These are phyloP conservation scores for Cytospora piceicola DNA, from an alignment of 2,329 filamentous ascomycete genomes.

Conservation along the genomic window DNA sequence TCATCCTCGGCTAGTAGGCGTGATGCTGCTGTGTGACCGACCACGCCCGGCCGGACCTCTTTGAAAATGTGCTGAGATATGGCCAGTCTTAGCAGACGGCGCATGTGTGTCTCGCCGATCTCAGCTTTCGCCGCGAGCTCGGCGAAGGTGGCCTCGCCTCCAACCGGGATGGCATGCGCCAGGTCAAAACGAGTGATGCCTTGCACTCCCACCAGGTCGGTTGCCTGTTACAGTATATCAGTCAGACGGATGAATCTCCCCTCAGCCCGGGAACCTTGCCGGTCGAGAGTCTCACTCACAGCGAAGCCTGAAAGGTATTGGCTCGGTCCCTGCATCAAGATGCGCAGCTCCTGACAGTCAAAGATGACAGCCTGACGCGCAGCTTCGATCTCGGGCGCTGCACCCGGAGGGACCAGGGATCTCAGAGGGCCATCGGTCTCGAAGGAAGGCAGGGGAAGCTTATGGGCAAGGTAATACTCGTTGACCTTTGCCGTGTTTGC, in stretches of 20 bases:
- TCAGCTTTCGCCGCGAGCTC: slow-evolving; percentile 12
- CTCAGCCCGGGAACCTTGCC: not conserved
- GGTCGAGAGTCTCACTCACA: slow-evolving; percentile 4
- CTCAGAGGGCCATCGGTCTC: not conserved
- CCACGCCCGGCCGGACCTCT: slow-evolving; percentile 11
- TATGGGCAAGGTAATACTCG: not conserved
- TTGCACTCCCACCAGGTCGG: slow-evolving; percentile 8
- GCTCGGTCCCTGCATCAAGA: slow-evolving; percentile 14
- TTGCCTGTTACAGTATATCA: not conserved
- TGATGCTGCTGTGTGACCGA: slow-evolving; percentile 20
- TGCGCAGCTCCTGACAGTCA: slow-evolving; percentile 21
- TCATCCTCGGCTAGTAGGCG: slow-evolving; percentile 22
- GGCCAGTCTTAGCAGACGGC: slow-evolving; percentile 4
- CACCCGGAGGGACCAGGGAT: slow-evolving; percentile 4
- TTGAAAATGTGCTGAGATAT: slow-evolving; percentile 22
- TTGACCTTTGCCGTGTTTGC: slow-evolving; percentile 13
- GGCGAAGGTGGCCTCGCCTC: slow-evolving; percentile 16
- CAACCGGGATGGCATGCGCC: not conserved
- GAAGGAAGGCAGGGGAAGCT: slow-evolving; percentile 4
- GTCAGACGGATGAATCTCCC: not conserved
- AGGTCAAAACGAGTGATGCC: slow-evolving; percentile 20
- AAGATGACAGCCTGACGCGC: slow-evolving; percentile 22
- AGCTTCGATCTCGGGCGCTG: slow-evolving; percentile 10
- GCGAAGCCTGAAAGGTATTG: slow-evolving; percentile 13
- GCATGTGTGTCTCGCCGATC: slow-evolving; percentile 21